phyloP scores from a whole-genome alignment of 192 early-diverging fungal genomes.

The Rhizophagus prolifer region DNA sequence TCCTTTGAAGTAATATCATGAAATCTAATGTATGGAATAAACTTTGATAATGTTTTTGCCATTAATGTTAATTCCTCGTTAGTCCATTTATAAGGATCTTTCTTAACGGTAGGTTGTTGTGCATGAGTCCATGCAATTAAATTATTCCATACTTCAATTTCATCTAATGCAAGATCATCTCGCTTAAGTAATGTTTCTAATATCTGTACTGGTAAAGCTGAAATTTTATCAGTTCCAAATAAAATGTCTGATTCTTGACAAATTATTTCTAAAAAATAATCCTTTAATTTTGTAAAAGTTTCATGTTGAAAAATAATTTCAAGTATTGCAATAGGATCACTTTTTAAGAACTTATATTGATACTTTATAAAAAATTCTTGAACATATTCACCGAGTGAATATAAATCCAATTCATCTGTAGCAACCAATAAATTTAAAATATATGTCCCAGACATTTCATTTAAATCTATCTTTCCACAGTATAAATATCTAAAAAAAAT shows the following conservation, averaged over 20 bases:
- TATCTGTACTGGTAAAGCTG: neutral
- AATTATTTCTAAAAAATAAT: neutral
- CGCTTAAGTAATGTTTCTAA: neutral
- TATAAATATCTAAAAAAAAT: neutral
- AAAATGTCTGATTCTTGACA: neutral
- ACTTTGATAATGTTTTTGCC: no score
- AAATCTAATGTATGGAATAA: neutral
- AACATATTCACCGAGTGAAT: neutral
- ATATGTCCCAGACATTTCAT: neutral
- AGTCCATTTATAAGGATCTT: neutral
- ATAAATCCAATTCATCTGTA: neutral
- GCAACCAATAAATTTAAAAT: neutral
- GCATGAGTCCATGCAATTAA: neutral
- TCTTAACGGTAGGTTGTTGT: neutral
- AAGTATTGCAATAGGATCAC: neutral
- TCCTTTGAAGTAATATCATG: neutral
- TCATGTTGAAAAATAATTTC: neutral
- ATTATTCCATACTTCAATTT: constrained; percentile 1
- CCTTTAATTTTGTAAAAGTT: neutral
- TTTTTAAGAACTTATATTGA: neutral
- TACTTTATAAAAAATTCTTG: neutral
- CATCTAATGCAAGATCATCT: neutral
- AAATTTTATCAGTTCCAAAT: neutral
- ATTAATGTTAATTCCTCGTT: no score
- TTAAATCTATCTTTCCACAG: neutral